Evolutionary conservation across 768 basidiomycete species (phyloP).

Genomic region (Russula earlei): DNA sequence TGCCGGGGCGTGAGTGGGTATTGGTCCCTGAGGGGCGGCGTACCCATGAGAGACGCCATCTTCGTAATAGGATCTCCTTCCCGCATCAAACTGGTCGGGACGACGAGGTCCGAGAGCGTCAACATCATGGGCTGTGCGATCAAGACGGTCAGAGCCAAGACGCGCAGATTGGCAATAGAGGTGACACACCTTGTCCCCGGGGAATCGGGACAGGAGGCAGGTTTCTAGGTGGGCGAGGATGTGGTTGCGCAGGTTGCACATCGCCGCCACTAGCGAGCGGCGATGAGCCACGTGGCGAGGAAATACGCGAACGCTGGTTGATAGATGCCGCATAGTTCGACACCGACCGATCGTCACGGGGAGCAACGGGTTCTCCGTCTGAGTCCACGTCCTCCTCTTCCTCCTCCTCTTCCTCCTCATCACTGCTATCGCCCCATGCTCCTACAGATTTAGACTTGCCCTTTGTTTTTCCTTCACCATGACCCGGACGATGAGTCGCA

Average conservation of each 20-base stretch:
- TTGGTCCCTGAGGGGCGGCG: not conserved
- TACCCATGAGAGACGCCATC: slow-evolving; percentile 27
- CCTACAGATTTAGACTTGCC: slow-evolving; percentile 35
- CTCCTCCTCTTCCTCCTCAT: slow-evolving; percentile 70
- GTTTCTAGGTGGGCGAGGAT: slow-evolving; percentile 18
- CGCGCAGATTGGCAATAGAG: not conserved
- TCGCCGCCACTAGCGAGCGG: slow-evolving; percentile 9
- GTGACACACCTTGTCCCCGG: slow-evolving; percentile 12
- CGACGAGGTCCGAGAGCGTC: slow-evolving; percentile 37
- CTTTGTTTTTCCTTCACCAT: slow-evolving; percentile 34
- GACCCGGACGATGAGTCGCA: slow-evolving; percentile 66
- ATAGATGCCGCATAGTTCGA: slow-evolving; percentile 15
- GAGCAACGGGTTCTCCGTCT: slow-evolving; percentile 35
- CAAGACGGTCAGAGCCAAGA: not conserved
- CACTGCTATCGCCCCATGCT: slow-evolving; percentile 62
- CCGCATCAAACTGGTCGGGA: slow-evolving; percentile 45
- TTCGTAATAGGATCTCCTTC: slow-evolving; percentile 48
- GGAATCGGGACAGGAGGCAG: slow-evolving; percentile 21
- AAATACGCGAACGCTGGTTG: slow-evolving; percentile 11
- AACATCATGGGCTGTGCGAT: slow-evolving; percentile 30
- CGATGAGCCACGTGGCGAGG: slow-evolving; percentile 14
- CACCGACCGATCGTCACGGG: slow-evolving; percentile 17
- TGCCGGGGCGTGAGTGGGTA: slow-evolving; percentile 17
- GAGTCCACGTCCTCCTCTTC: slow-evolving; percentile 62
- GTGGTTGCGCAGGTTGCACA: not conserved